Evolutionary conservation across 139 green algal species (phyloP), one percentile per base, ranked within the genome.

Genomic region (Axilococcus clingmanii): DNA sequence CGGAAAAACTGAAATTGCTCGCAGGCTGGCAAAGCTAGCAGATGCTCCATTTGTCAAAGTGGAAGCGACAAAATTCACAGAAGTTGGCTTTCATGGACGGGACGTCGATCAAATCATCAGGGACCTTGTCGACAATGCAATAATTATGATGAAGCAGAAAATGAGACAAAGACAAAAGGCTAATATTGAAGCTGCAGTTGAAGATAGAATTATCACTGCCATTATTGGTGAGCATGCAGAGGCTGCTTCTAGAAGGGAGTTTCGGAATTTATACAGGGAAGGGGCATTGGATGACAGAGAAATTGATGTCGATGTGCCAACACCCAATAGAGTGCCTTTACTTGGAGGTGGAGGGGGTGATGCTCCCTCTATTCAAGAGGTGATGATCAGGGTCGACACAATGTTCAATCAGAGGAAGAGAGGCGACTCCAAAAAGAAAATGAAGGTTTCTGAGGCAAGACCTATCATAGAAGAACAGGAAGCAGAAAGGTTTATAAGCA

Each of bases 11-110:
- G 90, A 97, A 73, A 94, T 97, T 37, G 90, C 90, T 1, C 61
- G 89, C 22, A 72, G 89, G 22, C 78, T 97, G 28, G 90, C 89
- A 15, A 94, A 94, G 65, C 72, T 97, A 24, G 80, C 83, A 15
- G 80, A 94, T 56, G 84, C 90, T 24, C 90, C 90, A 0, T 97
- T 97, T 72, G 70, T 97, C 48, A 97, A 97, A 80, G 82, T 72
- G 19, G 90, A 97, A 62, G 90, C 89, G 16, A 95, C 89, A 20
- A 96, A 96, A 77, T 98, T 95, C 71, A 98, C 91, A 8, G 90
- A 98, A 68, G 85, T 97, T 14, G 91, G 91, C 1, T 98, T 94
- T 75, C 88, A 96, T 63, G 91, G 91, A 0, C 63, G 87, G 1
- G 91, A 98, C 59, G 90, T 97, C 25, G 90, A 97, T 62, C 71